phyloP scores from a whole-genome alignment of 768 basidiomycete species.

The Baorangia bicolor region DNA sequence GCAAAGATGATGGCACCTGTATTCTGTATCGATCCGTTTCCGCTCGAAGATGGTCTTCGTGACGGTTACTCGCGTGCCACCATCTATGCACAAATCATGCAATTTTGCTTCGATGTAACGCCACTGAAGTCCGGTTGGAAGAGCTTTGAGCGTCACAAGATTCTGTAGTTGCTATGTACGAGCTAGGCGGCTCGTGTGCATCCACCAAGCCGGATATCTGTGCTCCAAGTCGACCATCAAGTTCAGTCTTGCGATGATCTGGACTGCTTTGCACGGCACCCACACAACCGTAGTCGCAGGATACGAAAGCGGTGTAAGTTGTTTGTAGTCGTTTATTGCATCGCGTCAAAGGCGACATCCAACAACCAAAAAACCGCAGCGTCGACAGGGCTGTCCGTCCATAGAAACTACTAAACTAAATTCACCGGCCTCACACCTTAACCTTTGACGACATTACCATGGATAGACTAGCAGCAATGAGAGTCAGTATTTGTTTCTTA shows the following conservation, averaged over 20 bases:
- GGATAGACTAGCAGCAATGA: slow-evolving; percentile 88
- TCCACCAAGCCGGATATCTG: background rate
- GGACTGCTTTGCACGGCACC: too few relatives aligned
- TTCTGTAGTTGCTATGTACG: background rate
- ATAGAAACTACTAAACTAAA: background rate
- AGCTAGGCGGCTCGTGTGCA: too few relatives aligned
- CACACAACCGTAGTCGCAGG: too few relatives aligned
- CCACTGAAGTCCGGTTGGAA: background rate
- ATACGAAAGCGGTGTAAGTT: too few relatives aligned
- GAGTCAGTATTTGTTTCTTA: slow-evolving; percentile 48
- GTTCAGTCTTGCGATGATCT: background rate
- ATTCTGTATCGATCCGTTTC: too few relatives aligned
- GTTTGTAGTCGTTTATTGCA: slow-evolving; percentile 20
- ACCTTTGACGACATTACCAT: slow-evolving; percentile 59
- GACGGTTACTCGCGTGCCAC: background rate
- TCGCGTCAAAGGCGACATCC: background rate
- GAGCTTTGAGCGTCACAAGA: background rate
- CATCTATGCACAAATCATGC: background rate
- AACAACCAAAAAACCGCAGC: background rate
- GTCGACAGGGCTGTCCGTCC: background rate
- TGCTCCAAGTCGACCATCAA: background rate
- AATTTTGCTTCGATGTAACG: too few relatives aligned
- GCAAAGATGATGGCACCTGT: too few relatives aligned
- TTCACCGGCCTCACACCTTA: slow-evolving; percentile 15
- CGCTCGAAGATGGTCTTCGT: too few relatives aligned